Evolutionary conservation across 768 basidiomycete species (phyloP).

Genomic region (Galerina marginata): DNA sequence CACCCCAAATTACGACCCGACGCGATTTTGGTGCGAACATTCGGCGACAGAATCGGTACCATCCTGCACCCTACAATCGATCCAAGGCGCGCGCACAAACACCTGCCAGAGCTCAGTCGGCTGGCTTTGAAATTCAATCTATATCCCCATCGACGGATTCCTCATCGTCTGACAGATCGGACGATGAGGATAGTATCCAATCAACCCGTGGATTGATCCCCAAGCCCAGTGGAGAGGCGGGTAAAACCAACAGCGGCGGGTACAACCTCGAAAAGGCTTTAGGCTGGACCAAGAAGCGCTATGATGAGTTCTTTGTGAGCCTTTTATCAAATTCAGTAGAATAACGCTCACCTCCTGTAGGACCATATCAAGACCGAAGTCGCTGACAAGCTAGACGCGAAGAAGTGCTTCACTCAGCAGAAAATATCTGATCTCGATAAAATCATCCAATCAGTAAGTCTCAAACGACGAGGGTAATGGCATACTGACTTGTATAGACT

Average conservation of each 20-base stretch:
- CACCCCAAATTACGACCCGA: conserved; percentile 5
- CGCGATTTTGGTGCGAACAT: background rate
- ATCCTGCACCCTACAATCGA: background rate
- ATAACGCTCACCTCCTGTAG: background rate
- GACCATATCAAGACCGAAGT: background rate
- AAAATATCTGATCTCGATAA: background rate
- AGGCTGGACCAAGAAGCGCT: background rate
- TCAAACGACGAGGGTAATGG: background rate
- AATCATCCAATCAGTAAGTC: background rate
- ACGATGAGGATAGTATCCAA: background rate
- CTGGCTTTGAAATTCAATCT: background rate
- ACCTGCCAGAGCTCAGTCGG: background rate
- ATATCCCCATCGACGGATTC: background rate
- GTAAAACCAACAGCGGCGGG: background rate
- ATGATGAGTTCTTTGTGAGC: background rate
- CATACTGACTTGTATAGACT: background rate
- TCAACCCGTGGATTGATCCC: background rate
- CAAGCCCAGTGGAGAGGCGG: conserved; percentile 10
- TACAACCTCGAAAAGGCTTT: conserved; percentile 2
- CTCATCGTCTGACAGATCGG: background rate
- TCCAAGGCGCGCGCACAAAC: background rate
- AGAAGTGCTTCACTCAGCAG: background rate
- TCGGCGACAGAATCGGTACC: background rate
- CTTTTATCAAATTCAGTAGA: background rate
- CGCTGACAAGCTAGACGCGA: background rate